Evolutionary conservation across 73 alveolate species (phyloP), one percentile per base, ranked within the genome.

Genomic region (Uronychia setigera): DNA sequence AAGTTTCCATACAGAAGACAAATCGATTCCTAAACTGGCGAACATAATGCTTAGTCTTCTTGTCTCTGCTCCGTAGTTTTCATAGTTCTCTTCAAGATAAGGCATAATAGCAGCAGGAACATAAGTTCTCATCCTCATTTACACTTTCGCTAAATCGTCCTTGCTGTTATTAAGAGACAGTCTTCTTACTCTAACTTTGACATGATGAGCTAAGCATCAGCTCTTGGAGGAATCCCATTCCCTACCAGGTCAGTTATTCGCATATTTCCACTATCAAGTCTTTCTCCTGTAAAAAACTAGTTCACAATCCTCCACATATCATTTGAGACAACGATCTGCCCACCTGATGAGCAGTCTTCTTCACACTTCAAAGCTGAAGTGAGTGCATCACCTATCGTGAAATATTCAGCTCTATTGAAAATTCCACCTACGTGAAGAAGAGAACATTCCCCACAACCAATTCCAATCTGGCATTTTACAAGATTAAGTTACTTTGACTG

Each of bases 391-490:
- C 99, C 99, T 0, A 96, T 97, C 1, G 98, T 91, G 83, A 97
- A 93, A 87, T 92, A 97, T 83, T 97, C 99, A 78, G 99, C 93
- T 91, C 99, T 96, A 5, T 95, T 96, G 90, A 97, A 97, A 32
- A 96, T 93, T 9, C 99, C 99, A 26, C 99, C 99, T 0, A 97
- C 99, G 85, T 96, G 97, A 29, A 97, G 90, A 9, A 97, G 92
- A 32, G 95, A 94, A 35, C 98, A 96, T 82, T 97, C 95, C 33
- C 99, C 99, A 31, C 95, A 95, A 14, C 99, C 99, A 85, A 97
- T 84, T 78, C 99, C 97, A 29, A 83, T 85, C 83, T 84, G 26
- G 31, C 76, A 35, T 30, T 13, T n/a, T 25, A 25, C 35, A 94
- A 94, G 58, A 89, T 85, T 59, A 90, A 86, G 46, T 89, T 88